Conservation (phyloP, 768 basidiomycete genomes). For the Rhodotorula babjevae region DNA sequence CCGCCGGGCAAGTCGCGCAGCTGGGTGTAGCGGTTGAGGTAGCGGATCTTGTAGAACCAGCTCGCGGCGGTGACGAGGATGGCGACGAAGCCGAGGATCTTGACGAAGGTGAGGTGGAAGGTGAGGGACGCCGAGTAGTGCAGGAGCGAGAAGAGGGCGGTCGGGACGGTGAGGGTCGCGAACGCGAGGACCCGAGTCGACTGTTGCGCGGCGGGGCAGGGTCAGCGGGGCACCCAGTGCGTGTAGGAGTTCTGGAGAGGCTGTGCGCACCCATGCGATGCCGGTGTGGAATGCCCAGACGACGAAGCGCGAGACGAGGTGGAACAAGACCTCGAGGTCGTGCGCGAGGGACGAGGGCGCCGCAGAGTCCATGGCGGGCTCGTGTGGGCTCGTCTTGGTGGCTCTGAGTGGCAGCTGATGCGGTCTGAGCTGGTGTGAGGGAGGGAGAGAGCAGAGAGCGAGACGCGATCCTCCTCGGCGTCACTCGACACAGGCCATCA, state of each 20-base stretch:
- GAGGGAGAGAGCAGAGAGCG: too few relatives aligned
- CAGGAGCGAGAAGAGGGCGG: not conserved
- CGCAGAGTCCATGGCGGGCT: not conserved
- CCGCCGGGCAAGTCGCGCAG: slow-evolving; percentile 47
- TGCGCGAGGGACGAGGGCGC: not conserved
- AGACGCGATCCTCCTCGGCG: too few relatives aligned
- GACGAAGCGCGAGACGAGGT: not conserved
- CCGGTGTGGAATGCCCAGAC: not conserved
- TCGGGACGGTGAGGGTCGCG: slow-evolving; percentile 6
- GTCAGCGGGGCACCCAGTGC: too few relatives aligned
- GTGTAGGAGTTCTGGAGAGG: not conserved
- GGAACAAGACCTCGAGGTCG: not conserved
- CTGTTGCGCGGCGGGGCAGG: not conserved
- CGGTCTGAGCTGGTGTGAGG: too few relatives aligned
- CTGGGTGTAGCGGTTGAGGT: slow-evolving; percentile 49
- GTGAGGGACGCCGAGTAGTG: slow-evolving; percentile 41
- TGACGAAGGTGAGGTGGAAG: slow-evolving; percentile 80
- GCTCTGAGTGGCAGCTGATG: too few relatives aligned
- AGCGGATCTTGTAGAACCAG: slow-evolving; percentile 61
- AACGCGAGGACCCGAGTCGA: not conserved
- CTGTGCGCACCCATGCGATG: not conserved
- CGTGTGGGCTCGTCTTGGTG: too few relatives aligned
- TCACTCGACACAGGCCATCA: too few relatives aligned
- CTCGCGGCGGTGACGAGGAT: slow-evolving; percentile 69
- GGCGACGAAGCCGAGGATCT: slow-evolving; percentile 68